phyloP scores from a whole-genome alignment of 1,284 basidiomycete species.

The Austropuccinia psidii region DNA sequence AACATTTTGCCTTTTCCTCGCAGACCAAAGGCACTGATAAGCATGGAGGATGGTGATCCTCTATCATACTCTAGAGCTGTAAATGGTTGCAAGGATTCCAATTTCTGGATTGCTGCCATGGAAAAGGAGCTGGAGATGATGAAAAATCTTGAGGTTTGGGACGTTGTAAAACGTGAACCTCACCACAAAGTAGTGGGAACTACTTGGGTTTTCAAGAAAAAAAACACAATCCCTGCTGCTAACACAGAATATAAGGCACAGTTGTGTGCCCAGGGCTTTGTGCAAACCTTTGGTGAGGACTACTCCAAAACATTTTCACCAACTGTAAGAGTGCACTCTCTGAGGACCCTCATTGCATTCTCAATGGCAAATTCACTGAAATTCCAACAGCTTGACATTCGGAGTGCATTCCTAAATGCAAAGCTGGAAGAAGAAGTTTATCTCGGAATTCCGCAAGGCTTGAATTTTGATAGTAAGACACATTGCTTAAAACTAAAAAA shows the following conservation, averaged over 20 bases:
- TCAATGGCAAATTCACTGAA: neutral
- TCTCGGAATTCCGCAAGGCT: neutral
- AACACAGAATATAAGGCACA: neutral
- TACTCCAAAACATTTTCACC: neutral
- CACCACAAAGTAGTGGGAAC: neutral
- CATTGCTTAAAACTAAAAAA: neutral
- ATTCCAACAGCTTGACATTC: constrained; percentile 2
- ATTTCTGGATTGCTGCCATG: neutral
- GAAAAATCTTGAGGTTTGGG: neutral
- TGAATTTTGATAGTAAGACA: neutral
- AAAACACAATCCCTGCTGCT: neutral
- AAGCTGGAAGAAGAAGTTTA: neutral
- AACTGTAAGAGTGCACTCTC: neutral
- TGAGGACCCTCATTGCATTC: neutral
- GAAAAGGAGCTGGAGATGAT: neutral
- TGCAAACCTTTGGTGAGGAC: neutral
- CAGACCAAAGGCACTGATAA: no score
- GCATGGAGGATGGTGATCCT: no score
- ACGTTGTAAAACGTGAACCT: neutral
- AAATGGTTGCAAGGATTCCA: no score
- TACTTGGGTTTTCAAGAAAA: constrained; percentile 3
- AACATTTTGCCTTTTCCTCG: no score
- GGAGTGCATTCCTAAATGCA: neutral
- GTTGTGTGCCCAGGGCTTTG: constrained; percentile 9
- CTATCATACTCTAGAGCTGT: no score